Percentiles rank a stretch among this genome's conserved stretches.
These are phyloP conservation scores for Nepenthes alata DNA, from an alignment of 179 eudicot species.

Conservation along the genomic window DNA sequence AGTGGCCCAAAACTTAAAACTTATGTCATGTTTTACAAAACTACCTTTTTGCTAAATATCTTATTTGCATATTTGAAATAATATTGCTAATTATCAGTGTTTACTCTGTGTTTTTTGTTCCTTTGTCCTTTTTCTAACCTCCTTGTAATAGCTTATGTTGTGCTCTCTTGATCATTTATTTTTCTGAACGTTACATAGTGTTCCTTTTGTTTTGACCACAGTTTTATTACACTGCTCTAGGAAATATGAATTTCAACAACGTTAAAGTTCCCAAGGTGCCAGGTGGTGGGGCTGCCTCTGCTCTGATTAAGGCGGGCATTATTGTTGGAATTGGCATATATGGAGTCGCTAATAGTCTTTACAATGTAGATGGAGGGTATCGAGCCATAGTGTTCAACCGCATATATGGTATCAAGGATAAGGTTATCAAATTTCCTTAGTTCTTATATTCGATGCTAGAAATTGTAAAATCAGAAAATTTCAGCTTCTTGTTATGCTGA, in stretches of 20 bases:
- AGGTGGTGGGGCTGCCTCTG: constrained; percentile 54
- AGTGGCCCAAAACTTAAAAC: too few relatives aligned
- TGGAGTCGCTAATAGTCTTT: constrained; percentile 57
- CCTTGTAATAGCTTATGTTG: too few relatives aligned
- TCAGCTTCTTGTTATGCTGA: background rate
- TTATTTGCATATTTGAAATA: too few relatives aligned
- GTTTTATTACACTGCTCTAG: too few relatives aligned
- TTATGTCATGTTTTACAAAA: too few relatives aligned
- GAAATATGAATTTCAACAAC: constrained; percentile 60
- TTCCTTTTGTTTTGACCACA: too few relatives aligned
- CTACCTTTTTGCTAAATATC: too few relatives aligned
- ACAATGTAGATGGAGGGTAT: constrained; percentile 93
- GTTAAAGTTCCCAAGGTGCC: constrained; percentile 83
- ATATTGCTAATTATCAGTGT: too few relatives aligned
- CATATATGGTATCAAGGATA: constrained; percentile 27
- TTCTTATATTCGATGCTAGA: background rate
- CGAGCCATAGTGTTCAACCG: constrained; percentile 74
- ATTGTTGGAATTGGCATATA: constrained; percentile 53
- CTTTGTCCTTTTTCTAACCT: too few relatives aligned
- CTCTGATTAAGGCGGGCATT: constrained; percentile 48
- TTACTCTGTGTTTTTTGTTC: too few relatives aligned
- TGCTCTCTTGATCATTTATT: too few relatives aligned
- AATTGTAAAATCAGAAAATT: background rate
- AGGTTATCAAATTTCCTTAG: constrained; percentile 15
- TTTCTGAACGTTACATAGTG: too few relatives aligned